Percentiles rank a stretch among this genome's conserved stretches.
phyloP scores from a whole-genome alignment of 345 rosid species.

The Luvunga scandens region DNA sequence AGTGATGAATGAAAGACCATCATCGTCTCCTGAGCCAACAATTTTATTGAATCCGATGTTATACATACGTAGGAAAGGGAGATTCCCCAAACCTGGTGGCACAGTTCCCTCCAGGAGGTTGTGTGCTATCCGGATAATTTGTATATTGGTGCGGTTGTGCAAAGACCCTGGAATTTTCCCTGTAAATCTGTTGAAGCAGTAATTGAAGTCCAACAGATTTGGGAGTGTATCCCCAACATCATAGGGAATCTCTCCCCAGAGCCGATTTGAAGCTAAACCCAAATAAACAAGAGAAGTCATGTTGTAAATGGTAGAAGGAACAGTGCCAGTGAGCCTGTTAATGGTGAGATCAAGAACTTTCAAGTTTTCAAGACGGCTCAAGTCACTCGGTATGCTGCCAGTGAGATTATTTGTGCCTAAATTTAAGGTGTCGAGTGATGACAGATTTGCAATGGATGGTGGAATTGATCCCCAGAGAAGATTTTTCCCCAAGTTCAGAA shows the following conservation, averaged over 20 bases:
- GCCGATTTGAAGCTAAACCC: conserved; percentile 21
- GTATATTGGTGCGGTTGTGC: conserved; percentile 27
- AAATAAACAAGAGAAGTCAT: conserved; percentile 23
- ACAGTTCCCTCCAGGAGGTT: conserved; percentile 25
- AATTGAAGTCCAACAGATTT: conserved; percentile 22
- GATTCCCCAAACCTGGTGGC: conserved; percentile 26
- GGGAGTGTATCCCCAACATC: conserved; percentile 27
- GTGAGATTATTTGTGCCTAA: conserved; percentile 43
- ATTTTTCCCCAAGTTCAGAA: conserved; percentile 46
- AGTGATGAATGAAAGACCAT: conserved; percentile 24
- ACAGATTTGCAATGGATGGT: conserved; percentile 38
- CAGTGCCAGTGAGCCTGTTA: conserved; percentile 15
- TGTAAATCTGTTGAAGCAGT: conserved; percentile 25
- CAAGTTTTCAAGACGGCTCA: conserved; percentile 17
- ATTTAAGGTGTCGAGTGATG: conserved; percentile 32
- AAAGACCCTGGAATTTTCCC: conserved; percentile 23
- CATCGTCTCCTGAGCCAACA: conserved; percentile 14
- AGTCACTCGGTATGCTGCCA: conserved; percentile 28
- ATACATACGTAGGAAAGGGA: conserved; percentile 16
- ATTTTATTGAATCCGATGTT: conserved; percentile 17
- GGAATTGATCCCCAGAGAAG: conserved; percentile 37
- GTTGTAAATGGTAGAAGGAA: conserved; percentile 23
- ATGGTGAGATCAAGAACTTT: conserved; percentile 25
- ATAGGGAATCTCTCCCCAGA: conserved; percentile 18
- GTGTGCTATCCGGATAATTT: conserved; percentile 10